phyloP scores from a whole-genome alignment of 2,329 filamentous ascomycete genomes.

The Fusarium verticillioides region DNA sequence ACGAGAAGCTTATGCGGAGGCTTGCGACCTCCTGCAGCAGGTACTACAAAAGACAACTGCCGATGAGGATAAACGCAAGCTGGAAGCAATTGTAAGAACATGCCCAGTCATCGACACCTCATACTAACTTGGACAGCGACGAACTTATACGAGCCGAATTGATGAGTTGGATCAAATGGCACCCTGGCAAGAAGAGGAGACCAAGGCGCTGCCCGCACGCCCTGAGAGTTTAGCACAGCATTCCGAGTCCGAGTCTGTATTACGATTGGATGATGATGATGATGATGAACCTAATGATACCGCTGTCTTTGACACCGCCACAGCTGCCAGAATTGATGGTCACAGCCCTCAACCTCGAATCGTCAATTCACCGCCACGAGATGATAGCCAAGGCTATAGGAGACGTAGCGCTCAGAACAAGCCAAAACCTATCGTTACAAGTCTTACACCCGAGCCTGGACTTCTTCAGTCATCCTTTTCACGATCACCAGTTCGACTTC shows the following conservation, averaged over 20 bases:
- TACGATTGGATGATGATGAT: constrained; percentile 49
- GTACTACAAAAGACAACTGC: constrained; percentile 87
- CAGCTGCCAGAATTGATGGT: constrained; percentile 58
- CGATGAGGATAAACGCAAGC: constrained; percentile 87
- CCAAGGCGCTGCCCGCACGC: constrained; percentile 80
- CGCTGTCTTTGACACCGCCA: constrained; percentile 63
- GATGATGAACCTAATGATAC: constrained; percentile 59
- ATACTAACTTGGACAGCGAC: constrained; percentile 65
- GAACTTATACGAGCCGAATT: constrained; percentile 91
- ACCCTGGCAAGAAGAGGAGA: constrained; percentile 63
- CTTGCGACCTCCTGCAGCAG: constrained; percentile 86
- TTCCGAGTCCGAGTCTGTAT: constrained; percentile 37
- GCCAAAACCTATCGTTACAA: constrained; percentile 40
- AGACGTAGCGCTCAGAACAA: constrained; percentile 41
- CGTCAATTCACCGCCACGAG: constrained; percentile 43
- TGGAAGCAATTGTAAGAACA: constrained; percentile 84
- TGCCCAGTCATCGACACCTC: background rate
- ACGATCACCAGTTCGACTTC: constrained; percentile 53
- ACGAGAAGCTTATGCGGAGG: constrained; percentile 89
- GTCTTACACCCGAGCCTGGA: constrained; percentile 43
- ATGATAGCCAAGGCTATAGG: constrained; percentile 28
- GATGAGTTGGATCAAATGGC: constrained; percentile 83
- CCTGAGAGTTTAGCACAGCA: constrained; percentile 64
- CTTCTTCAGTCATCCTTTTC: constrained; percentile 66
- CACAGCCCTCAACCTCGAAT: constrained; percentile 32